Conservation (phyloP, 192 early-diverging fungal genomes). For the Coemansia guatemalensis region DNA sequence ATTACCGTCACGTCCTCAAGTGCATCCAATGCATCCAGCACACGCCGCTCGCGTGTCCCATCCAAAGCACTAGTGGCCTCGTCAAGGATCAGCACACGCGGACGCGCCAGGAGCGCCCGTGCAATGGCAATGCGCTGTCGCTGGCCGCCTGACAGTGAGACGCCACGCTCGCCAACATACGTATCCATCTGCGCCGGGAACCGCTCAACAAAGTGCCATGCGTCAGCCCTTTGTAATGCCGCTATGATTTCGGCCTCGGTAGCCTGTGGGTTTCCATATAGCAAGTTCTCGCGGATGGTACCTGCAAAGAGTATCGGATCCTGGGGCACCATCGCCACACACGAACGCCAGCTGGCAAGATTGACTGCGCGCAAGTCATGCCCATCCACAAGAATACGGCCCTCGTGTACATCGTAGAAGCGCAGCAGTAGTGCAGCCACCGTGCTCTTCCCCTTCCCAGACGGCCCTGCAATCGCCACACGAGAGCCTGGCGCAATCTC, state of each 20-base stretch:
- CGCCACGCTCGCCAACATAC: conserved; percentile 83
- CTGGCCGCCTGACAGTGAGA: conserved; percentile 63
- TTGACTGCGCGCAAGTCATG: conserved; percentile 58
- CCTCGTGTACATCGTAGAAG: conserved; percentile 68
- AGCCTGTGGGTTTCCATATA: conserved; percentile 62
- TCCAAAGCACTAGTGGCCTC: conserved; percentile 80
- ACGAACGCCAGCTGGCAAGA: conserved; percentile 60
- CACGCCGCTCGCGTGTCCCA: conserved; percentile 62
- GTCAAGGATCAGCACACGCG: conserved; percentile 71
- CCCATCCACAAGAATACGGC: conserved; percentile 61
- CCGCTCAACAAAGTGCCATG: conserved; percentile 66
- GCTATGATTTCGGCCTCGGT: conserved; percentile 68
- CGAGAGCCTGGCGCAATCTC: conserved; percentile 57
- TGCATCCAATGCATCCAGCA: conserved; percentile 49
- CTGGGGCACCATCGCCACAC: conserved; percentile 68
- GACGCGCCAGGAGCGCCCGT: conserved; percentile 75
- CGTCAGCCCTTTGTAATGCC: conserved; percentile 48
- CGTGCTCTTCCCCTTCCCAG: conserved; percentile 70
- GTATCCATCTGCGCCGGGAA: conserved; percentile 82
- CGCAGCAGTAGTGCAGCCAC: conserved; percentile 63
- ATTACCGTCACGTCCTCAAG: conserved; percentile 65
- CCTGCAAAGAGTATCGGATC: conserved; percentile 72
- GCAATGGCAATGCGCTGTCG: conserved; percentile 73
- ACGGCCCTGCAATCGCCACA: conserved; percentile 56
- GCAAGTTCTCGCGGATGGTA: conserved; percentile 69